A percentile compares a stretch with the other conserved stretches of the same genome.
Conservation (phyloP, 768 basidiomycete genomes). For the Boletus edulis region DNA sequence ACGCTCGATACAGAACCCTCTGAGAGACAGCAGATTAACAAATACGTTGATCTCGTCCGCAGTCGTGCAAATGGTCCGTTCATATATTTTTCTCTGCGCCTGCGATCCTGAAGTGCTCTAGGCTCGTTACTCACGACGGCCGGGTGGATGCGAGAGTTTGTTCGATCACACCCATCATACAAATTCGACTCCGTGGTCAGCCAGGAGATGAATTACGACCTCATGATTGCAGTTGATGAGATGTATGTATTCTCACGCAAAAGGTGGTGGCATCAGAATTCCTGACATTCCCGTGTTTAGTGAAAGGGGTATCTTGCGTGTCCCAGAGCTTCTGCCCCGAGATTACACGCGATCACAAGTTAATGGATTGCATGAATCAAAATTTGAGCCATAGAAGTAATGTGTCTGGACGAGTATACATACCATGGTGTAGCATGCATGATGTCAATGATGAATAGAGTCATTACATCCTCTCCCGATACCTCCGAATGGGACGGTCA, state of each 20-base stretch:
- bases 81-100: slow-evolving; percentile 1
- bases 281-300: slow-evolving; percentile 34
- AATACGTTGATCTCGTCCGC: slow-evolving; percentile 79
- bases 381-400: slow-evolving; percentile 22
- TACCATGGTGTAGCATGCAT: no score
- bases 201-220: slow-evolving; percentile 91
- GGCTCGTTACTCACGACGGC: slow-evolving; percentile 84
- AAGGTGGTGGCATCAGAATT: not conserved
- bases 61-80: slow-evolving; percentile 73
- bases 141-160: slow-evolving; percentile 91
- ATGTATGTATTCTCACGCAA: slow-evolving; percentile 57
- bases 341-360: slow-evolving; percentile 43
- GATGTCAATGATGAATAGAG: no score
- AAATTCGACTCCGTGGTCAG: slow-evolving; percentile 90
- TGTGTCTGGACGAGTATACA: no score
- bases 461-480: no score
- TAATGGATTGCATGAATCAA: slow-evolving; percentile 26
- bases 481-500: slow-evolving; percentile 7
- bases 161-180: slow-evolving; percentile 88
- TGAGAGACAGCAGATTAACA: slow-evolving; percentile 60
- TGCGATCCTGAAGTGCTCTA: slow-evolving; percentile 27
- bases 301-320: slow-evolving; percentile 64
- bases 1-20: slow-evolving; percentile 73
- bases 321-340: slow-evolving; percentile 60
- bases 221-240: slow-evolving; percentile 85